Evolutionary conservation across 176 grass and related monocot species (phyloP), one percentile per base, ranked within the genome.

Genomic region (Triticum timopheevii): DNA sequence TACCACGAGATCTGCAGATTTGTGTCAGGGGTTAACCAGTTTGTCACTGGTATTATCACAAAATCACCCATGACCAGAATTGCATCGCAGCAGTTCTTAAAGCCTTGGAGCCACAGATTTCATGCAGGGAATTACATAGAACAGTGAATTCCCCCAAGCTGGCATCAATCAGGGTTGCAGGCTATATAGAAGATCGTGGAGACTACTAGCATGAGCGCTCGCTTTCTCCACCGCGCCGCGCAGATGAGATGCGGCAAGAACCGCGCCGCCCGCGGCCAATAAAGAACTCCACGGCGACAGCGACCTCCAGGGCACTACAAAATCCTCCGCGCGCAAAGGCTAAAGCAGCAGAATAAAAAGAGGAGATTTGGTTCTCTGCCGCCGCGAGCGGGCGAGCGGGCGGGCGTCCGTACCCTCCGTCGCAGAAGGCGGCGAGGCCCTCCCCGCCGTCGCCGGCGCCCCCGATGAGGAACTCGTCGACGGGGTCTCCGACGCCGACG

Each of bases 381-480:
- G 49, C 2, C 4, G 61, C 23, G 68, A 3, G 13, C 47, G 7
- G 2, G 61, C 24, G 61, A 1, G 15, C 47, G 6, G 3, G 61
- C 24, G 61, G 0, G 16, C 52, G 52, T 65, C 77, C 86, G 86
- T 91, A 91, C 90, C 86, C 90, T 85, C 82, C 86, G 22, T 83
- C 89, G 90, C 90, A 88, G 86, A 91, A 91, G 52, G 80, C 40
- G 86, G 38, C 52, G 24, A 91, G 86, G 34, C 44, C 90, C 0
- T 52, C 69, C 6, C 30, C 86, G 6, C 42, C 86, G 23, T 24
- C 70, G 17, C 85, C 77, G 31, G 74, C 84, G 62, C 72, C 44
- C 2, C 42, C 89, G 23, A 91, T 34, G 35, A 91, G 77, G 82
- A 88, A 88, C 1, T 91, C 78, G 0, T 91, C 86, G 2, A 91